These are phyloP conservation scores for Trichoderma gamsii DNA, from an alignment of 495 filamentous ascomycete genomes.

Conservation along the genomic window DNA sequence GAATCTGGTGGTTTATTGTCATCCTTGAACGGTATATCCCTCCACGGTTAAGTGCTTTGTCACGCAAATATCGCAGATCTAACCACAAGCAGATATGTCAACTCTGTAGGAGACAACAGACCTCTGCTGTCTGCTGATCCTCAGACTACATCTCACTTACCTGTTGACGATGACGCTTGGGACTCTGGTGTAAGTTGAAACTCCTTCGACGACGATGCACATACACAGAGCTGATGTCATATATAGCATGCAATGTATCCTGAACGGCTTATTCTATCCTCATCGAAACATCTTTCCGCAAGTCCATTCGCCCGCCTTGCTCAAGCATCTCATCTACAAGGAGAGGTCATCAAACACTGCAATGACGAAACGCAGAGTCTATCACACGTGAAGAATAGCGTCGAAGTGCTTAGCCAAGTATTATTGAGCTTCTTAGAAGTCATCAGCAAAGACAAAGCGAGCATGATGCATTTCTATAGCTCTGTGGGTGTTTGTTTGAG, in stretches of 20 bases:
- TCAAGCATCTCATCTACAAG: not conserved
- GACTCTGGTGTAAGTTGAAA: not conserved
- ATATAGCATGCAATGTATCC: not conserved
- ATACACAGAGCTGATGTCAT: not conserved
- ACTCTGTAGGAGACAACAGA: not conserved
- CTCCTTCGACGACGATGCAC: not conserved
- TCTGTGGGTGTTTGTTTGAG: not conserved
- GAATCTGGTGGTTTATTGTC: not conserved
- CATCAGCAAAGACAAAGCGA: conserved; percentile 2
- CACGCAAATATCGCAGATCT: not conserved
- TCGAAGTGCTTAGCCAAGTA: conserved; percentile 1
- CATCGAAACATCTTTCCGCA: not conserved
- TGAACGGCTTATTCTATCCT: conserved; percentile 2
- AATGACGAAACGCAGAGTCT: not conserved
- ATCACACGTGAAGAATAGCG: not conserved
- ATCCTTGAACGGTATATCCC: not conserved
- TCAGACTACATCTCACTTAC: not conserved
- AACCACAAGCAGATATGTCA: not conserved
- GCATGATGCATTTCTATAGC: conserved; percentile 9
- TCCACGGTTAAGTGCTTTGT: not conserved
- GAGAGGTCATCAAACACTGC: conserved; percentile 3
- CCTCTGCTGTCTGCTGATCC: not conserved
- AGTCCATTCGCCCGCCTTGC: not conserved
- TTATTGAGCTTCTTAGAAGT: not conserved
- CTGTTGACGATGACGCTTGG: conserved; percentile 3